phyloP scores from a whole-genome alignment of 2,329 filamentous ascomycete genomes.

The Colletotrichum chlorophyti region DNA sequence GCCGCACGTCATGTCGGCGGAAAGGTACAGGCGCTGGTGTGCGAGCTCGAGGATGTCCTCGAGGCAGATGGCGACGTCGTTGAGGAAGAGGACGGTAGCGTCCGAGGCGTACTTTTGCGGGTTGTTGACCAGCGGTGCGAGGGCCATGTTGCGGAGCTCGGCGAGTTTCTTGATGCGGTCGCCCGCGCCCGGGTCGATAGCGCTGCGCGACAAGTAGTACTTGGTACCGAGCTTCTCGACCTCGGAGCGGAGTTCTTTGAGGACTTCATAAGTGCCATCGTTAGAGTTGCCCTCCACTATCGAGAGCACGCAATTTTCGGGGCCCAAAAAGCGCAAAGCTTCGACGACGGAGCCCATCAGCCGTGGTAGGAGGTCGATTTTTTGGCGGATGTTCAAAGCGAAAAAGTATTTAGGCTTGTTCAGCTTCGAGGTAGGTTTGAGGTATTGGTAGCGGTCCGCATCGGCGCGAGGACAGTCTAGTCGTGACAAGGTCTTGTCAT shows the following conservation, averaged over 20 bases:
- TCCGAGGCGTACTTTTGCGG: conserved; percentile 27
- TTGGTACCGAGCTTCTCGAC: conserved; percentile 45
- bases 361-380: conserved; percentile 51
- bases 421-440: conserved; percentile 15
- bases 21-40: conserved; percentile 52
- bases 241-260: conserved; percentile 46
- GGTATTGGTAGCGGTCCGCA: conserved; percentile 31
- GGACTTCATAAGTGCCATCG: conserved; percentile 60
- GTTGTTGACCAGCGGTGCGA: conserved; percentile 50
- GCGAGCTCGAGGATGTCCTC: conserved; percentile 58
- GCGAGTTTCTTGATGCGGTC: conserved; percentile 56
- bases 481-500: conserved; percentile 31
- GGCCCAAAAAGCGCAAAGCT: conserved; percentile 55
- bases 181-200: conserved; percentile 48
- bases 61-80: conserved; percentile 58
- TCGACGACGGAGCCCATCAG: conserved; percentile 60
- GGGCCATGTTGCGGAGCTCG: conserved; percentile 57
- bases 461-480: conserved; percentile 38
- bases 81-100: conserved; percentile 58
- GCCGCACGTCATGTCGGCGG: conserved; percentile 63
- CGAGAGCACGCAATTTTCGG: conserved; percentile 57
- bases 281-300: conserved; percentile 62
- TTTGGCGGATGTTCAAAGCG: conserved; percentile 57
- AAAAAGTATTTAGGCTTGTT: conserved; percentile 52
- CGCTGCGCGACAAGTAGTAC: conserved; percentile 51